Base-by-base conservation (phyloP, 805 yeast genomes). In the Zygosaccharomyces pseudorouxii region DNA sequence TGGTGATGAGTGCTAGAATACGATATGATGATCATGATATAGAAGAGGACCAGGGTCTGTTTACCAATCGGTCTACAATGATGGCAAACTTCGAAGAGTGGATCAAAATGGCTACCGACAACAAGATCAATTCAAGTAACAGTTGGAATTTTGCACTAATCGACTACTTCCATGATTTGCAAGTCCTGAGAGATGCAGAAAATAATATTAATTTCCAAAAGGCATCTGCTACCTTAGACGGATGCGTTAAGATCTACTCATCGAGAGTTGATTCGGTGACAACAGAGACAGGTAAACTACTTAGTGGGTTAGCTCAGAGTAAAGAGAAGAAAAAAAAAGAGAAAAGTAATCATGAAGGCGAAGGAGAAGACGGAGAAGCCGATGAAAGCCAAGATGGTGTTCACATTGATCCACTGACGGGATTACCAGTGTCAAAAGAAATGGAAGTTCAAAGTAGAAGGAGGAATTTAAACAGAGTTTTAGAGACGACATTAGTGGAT, bases 201-300 rank as follows among this genome's bases (percentile, higher is more conserved):
- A 76, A 81, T 36, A 75, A 81, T 28, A 86, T 90, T 58, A 89
- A 89, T 64, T 90, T 92, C 65, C 96, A 88, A 64, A 80, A 83
- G 56, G 98, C 97, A 0, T 81, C 93, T 0, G 89, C 95, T 2
- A 88, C 97, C 0, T 71, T 92, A 19, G 97, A 90, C 60, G 97
- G 97, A 0, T 90, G 97, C 72, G 92, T 90, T 29, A 89, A 89
- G 69, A 88, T 92, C 46, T 92, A 92, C 63, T 80, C 90, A 10
- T 86, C 95, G 12, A 78, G 98, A 58, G 89, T 92, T 19, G 97
- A 90, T 59, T 85, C 96, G 0, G 95, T 89, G 0, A 95, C 90
- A 4, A 82, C 85, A 7, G 97, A 90, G 59, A 89, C 97, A 0
- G 95, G 96, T 2, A 81, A 82, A 57, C 71, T 92, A 48, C 68